These are phyloP conservation scores for Sarcocystis neurona DNA, from an alignment of 169 alveolate genomes.

Conservation along the genomic window DNA sequence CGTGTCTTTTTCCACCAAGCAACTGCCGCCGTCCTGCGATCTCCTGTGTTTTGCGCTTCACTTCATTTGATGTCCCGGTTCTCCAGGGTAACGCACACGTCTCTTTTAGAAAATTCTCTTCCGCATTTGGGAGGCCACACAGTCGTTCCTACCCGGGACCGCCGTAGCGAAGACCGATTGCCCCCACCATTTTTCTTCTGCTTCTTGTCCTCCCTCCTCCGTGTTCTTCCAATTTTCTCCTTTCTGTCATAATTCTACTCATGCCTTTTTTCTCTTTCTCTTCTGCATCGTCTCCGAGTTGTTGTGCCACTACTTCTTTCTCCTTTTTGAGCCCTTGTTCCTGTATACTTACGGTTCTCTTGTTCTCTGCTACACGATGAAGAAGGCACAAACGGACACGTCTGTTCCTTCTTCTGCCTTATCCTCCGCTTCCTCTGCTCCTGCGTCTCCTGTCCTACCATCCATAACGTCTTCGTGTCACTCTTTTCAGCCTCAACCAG, in stretches of 20 bases:
- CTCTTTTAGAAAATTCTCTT: no score
- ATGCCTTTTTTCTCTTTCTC: not conserved
- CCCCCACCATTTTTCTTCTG: not conserved
- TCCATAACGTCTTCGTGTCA: not conserved
- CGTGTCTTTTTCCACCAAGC: no score
- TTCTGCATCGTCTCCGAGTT: not conserved
- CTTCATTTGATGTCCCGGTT: no score
- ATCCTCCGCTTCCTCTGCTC: not conserved
- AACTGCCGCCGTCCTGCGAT: no score
- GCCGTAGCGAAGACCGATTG: no score
- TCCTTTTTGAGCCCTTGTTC: not conserved
- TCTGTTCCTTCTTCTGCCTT: not conserved
- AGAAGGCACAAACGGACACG: no score
- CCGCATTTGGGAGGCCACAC: no score
- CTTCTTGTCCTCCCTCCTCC: not conserved
- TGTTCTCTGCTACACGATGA: no score
- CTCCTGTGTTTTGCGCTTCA: no score
- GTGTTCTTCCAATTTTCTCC: not conserved
- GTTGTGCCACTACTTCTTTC: not conserved
- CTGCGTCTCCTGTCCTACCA: not conserved
- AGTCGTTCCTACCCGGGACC: no score
- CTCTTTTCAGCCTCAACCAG: not conserved
- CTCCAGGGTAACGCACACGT: no score
- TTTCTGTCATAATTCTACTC: not conserved
- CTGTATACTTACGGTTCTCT: not conserved